Evolutionary conservation across 768 basidiomycete species (phyloP).

Genomic region (Phanerochaete carnosa): DNA sequence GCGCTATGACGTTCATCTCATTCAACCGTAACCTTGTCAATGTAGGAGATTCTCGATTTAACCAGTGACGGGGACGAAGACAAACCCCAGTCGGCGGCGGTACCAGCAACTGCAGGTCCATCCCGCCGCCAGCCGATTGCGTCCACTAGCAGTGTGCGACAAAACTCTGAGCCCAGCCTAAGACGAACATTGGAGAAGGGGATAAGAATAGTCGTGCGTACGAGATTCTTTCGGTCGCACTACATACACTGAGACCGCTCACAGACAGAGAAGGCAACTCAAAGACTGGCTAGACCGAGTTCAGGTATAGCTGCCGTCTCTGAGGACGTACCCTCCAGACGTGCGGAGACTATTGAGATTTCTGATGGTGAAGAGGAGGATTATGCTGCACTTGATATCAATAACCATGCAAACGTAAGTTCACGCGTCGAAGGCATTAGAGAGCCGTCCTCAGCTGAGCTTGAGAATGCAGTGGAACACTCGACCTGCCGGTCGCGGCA

Average conservation of each 20-base stretch:
- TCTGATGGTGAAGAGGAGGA: constrained; percentile 1
- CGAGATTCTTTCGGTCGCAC: not conserved
- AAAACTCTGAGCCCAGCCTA: not conserved
- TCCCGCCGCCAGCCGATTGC: not conserved
- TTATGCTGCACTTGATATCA: not conserved
- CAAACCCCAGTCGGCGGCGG: not conserved
- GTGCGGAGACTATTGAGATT: not conserved
- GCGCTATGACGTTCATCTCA: too few relatives aligned
- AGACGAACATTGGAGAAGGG: not conserved
- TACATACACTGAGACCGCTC: not conserved
- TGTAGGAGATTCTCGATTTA: not conserved
- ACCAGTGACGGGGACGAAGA: not conserved
- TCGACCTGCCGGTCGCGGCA: not conserved
- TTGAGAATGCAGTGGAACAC: not conserved
- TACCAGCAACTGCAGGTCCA: not conserved
- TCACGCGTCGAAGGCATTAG: not conserved
- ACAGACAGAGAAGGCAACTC: not conserved
- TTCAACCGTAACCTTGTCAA: not conserved
- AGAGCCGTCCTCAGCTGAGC: not conserved
- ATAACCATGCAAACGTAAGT: not conserved
- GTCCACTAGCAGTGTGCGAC: not conserved
- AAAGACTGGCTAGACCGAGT: not conserved
- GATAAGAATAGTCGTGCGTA: not conserved
- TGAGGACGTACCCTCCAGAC: not conserved
- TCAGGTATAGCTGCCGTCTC: too few relatives aligned